Conservation (phyloP, 208 protist species). For the Trypanosoma brucei region DNA sequence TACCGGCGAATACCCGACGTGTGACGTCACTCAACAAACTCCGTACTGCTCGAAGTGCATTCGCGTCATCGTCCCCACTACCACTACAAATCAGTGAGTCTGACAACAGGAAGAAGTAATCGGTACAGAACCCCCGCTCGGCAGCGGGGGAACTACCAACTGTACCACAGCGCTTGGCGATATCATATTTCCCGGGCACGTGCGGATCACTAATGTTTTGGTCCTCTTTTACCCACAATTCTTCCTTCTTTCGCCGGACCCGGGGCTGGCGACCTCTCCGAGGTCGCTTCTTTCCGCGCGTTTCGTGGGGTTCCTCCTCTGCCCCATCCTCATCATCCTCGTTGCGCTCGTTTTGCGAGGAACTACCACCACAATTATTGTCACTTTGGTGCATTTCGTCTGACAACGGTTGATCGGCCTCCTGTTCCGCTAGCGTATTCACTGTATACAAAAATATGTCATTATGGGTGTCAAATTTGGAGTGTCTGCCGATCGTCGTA, state of each 20-base stretch:
- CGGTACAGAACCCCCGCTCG: neutral
- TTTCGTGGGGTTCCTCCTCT: neutral
- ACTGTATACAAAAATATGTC: conserved; percentile 75
- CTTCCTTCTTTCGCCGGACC: conserved; percentile 21
- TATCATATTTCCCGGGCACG: neutral
- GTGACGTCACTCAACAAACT: conserved; percentile 40
- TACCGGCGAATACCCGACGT: conserved; percentile 61
- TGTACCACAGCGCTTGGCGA: neutral
- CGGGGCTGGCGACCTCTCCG: conserved; percentile 14
- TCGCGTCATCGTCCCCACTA: conserved; percentile 20
- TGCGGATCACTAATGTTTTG: neutral
- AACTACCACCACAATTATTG: neutral
- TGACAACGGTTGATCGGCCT: neutral
- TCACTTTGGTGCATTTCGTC: neutral
- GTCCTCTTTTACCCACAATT: conserved; percentile 23
- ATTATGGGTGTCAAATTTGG: conserved; percentile 63
- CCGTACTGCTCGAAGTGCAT: conserved; percentile 15
- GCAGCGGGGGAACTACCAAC: neutral
- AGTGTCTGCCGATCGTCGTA: conserved; percentile 45
- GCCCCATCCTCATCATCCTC: conserved; percentile 2
- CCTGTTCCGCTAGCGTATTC: conserved; percentile 8
- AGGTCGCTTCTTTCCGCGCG: neutral
- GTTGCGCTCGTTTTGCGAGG: neutral
- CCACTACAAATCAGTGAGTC: conserved; percentile 1
- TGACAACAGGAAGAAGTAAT: conserved; percentile 22